These are phyloP conservation scores for Lyophyllum decastes DNA, from an alignment of 768 basidiomycete genomes.

Conservation along the genomic window DNA sequence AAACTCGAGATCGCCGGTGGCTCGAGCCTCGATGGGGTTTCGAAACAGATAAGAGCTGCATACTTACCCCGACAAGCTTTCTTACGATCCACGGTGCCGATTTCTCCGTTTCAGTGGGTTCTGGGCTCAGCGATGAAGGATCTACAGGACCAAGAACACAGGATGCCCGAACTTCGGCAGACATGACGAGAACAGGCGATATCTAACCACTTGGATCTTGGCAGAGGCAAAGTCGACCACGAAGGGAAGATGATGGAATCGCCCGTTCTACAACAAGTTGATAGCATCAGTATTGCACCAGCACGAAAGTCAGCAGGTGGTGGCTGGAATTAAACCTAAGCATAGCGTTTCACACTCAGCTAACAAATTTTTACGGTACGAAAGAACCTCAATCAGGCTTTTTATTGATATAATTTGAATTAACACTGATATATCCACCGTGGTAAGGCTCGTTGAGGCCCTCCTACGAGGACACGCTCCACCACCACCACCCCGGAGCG, in stretches of 20 bases:
- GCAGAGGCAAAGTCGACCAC: background rate
- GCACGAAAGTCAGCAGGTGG: background rate
- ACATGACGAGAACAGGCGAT: background rate
- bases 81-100: constrained; percentile 63
- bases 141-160: constrained; percentile 32
- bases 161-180: background rate
- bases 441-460: constrained; percentile 59
- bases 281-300: background rate
- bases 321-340: background rate
- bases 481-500: constrained; percentile 11
- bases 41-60: background rate
- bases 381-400: background rate
- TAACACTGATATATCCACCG: constrained; percentile 5
- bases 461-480: constrained; percentile 18
- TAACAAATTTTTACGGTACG: background rate
- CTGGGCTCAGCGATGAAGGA: constrained; percentile 40
- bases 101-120: constrained; percentile 52
- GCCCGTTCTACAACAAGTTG: background rate
- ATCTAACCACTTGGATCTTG: background rate
- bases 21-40: background rate
- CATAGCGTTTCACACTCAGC: background rate
- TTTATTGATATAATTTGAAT: constrained; percentile 11
- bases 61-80: constrained; percentile 64
- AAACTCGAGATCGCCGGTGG: background rate
- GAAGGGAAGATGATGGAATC: background rate